Base-by-base conservation (phyloP, 2,329 filamentous ascomycete species). In the Arthrobotrys musiformis region DNA sequence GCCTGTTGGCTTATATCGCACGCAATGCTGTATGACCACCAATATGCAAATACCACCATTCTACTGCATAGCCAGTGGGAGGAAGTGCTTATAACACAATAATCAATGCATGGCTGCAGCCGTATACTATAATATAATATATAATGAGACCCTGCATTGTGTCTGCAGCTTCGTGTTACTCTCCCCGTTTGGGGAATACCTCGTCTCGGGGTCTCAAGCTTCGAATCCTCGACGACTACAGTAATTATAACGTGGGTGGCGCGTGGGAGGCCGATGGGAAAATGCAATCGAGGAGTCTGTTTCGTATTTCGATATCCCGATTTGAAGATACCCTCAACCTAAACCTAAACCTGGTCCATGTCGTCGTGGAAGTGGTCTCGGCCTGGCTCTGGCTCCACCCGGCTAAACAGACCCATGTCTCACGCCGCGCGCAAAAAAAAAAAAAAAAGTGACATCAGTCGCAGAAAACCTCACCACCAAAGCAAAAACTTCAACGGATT, bases 81-180 rank as follows among this genome's bases (percentile, higher is more conserved):
- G n/a, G n/a, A n/a, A n/a, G n/a, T n/a, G n/a, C n/a, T n/a, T n/a
- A n/a, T n/a, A n/a, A n/a, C n/a, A n/a, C n/a, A n/a, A n/a, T n/a
- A n/a, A n/a, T n/a, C n/a, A n/a, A n/a, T n/a, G n/a, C n/a, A n/a
- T n/a, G n/a, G n/a, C n/a, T n/a, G n/a, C n/a, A n/a, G n/a, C n/a
- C n/a, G n/a, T n/a, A n/a, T n/a, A n/a, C n/a, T n/a, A n/a, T n/a
- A n/a, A n/a, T n/a, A n/a, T n/a, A n/a, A n/a, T n/a, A n/a, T n/a
- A n/a, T n/a, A n/a, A n/a, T n/a, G n/a, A n/a, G n/a, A n/a, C 2
- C 11, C 11, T 28, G 46, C 46, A 50, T 28, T 50, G 24, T 13
- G 28, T n/a, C n/a, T n/a, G 28, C 40, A 17, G n/a, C 28, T 54
- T 74, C 70, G 70, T 74, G 70, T 74, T 74, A 26, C 44, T 2